A percentile compares a stretch with the other conserved stretches of the same genome.
Conservation (phyloP, 192 early-diverging fungal species). For the Coemansia guatemalensis region DNA sequence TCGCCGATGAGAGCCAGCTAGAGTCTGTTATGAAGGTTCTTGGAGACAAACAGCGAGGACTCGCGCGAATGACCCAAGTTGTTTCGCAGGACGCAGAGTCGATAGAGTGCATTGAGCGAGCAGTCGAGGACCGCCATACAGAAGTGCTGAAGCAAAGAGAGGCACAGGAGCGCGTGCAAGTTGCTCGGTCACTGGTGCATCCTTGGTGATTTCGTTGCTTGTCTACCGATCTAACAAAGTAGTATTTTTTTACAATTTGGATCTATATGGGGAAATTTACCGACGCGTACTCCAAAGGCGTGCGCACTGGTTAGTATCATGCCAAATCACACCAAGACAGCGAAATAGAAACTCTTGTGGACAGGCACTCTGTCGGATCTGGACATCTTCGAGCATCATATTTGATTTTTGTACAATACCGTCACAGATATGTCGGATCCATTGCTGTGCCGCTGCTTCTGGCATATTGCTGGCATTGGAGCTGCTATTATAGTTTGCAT, state of each 20-base stretch:
- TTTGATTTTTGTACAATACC: no score
- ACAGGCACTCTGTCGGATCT: no score
- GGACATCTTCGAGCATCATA: no score
- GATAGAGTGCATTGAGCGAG: conserved; percentile 40
- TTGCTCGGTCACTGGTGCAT: conserved; percentile 26
- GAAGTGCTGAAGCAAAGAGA: conserved; percentile 48
- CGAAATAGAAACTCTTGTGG: no score
- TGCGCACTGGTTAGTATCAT: no score
- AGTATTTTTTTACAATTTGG: neutral
- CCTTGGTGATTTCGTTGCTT: conserved; percentile 37
- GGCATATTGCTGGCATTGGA: no score
- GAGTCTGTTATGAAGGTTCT: conserved; percentile 56
- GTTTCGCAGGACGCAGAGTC: conserved; percentile 62
- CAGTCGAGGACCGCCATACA: conserved; percentile 39
- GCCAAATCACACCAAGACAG: no score
- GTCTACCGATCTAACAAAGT: conserved; percentile 13
- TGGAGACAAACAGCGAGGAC: conserved; percentile 64
- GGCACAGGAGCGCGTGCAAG: conserved; percentile 35
- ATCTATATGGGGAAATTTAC: no score
- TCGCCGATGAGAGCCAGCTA: no score
- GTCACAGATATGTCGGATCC: neutral
- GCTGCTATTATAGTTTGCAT: no score
- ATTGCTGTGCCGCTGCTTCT: neutral
- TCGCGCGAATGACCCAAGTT: conserved; percentile 65
- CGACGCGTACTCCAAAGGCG: no score